Evolutionary conservation across 2,329 filamentous ascomycete genomes (phyloP), one percentile per base, ranked within the genome.

Genomic region (Calonectria naviculata): DNA sequence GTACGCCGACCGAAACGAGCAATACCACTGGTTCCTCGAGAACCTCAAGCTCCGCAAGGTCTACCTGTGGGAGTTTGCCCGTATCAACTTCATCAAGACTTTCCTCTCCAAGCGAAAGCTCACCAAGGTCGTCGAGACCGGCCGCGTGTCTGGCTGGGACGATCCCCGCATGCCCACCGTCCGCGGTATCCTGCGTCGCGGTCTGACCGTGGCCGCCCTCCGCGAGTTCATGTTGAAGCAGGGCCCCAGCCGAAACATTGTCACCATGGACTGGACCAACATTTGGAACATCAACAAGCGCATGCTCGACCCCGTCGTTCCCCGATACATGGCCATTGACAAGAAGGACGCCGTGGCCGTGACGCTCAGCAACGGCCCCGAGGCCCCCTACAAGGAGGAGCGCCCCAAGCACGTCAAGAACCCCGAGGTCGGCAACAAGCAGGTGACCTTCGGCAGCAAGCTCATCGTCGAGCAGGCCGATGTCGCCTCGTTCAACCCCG

Each of bases 321-420:
- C 93, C 1, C 90, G 93, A 62, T 92, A 93, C 85, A 94, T 93
- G 31, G 92, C 93, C 28, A 89, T 98, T 73, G 86, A 91, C 68
- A 89, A 91, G 78, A 91, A 93, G 78, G 89, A 94, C 78, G 87
- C 89, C 54, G 94, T 97, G 72, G 92, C 90, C 79, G 92, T 93
- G 26, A 90, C 87, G 6, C 83, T 97, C 60, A 90, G 86, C 60
- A 94, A 94, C 54, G 92, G 89, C 0, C 92, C 91, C 1, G 87
- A 89, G 28, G 86, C 87, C 67, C 86, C 92, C 5, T 89, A 89
- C 79, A 89, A 88, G 24, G 92, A 95, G 80, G 91, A 97, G 73
- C 95, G 94, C 83, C 93, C 94, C 47, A 93, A 95, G 84, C 95
- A 98, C 84, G 92, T 91, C 79, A 98, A 98, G 89, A 97, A 98